Conservation (phyloP, 2,329 filamentous ascomycete genomes). For the Cercospora sesami region DNA sequence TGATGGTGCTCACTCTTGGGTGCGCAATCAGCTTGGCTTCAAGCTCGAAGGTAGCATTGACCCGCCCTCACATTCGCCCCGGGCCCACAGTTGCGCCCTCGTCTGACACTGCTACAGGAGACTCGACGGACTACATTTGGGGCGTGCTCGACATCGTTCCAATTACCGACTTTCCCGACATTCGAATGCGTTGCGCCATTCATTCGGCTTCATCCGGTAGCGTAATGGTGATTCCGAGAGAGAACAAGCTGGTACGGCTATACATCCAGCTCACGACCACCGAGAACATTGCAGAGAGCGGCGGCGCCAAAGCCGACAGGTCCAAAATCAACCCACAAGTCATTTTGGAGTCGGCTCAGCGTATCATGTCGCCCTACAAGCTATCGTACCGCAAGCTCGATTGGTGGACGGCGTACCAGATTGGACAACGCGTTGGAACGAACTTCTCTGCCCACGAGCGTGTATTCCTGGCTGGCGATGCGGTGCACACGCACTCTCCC, state of each 20-base stretch:
- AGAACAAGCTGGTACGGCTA: slow-evolving; percentile 40
- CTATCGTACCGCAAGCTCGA: slow-evolving; percentile 53
- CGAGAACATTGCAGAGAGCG: slow-evolving; percentile 48
- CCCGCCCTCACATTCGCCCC: neutral
- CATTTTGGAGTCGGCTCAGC: slow-evolving; percentile 51
- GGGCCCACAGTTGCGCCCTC: no score
- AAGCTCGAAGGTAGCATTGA: slow-evolving; percentile 23
- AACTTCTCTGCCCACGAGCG: slow-evolving; percentile 58
- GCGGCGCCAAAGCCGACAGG: slow-evolving; percentile 55
- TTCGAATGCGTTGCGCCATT: slow-evolving; percentile 76
- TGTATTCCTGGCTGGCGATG: slow-evolving; percentile 72
- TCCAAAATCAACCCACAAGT: slow-evolving; percentile 8
- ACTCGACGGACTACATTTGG: slow-evolving; percentile 35
- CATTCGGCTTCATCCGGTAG: slow-evolving; percentile 64
- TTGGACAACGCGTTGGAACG: slow-evolving; percentile 64
- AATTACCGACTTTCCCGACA: slow-evolving; percentile 47
- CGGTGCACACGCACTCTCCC: slow-evolving; percentile 57
- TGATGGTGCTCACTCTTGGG: slow-evolving; percentile 70
- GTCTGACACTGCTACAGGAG: slow-evolving; percentile 12
- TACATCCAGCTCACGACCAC: slow-evolving; percentile 34
- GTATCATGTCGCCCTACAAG: slow-evolving; percentile 64
- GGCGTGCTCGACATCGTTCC: slow-evolving; percentile 36
- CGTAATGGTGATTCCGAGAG: slow-evolving; percentile 75
- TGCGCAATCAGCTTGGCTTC: slow-evolving; percentile 52
- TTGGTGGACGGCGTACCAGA: slow-evolving; percentile 71